These are phyloP conservation scores for Melastoma candidum DNA, from an alignment of 441 rosid genomes.

Conservation along the genomic window DNA sequence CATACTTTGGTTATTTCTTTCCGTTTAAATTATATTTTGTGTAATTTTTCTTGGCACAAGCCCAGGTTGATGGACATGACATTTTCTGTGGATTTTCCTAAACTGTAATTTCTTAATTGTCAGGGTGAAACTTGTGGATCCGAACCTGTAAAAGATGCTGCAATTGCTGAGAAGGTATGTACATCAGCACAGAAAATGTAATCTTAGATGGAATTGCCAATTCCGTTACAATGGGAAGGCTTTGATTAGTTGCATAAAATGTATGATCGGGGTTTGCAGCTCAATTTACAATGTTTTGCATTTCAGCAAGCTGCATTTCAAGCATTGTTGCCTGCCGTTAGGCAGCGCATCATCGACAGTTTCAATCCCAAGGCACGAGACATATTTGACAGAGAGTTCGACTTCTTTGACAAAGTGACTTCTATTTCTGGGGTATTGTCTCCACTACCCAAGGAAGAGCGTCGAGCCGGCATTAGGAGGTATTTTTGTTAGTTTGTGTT, in stretches of 20 bases:
- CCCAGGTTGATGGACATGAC: too few species aligned
- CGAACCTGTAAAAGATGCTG: conserved; percentile 60
- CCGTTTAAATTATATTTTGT: too few species aligned
- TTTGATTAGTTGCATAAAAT: too few species aligned
- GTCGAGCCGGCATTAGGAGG: conserved; percentile 93
- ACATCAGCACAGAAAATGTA: neutral
- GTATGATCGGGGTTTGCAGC: too few species aligned
- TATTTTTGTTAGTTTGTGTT: conserved; percentile 18
- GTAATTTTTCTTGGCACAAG: too few species aligned
- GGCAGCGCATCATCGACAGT: conserved; percentile 79
- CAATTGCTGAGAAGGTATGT: conserved; percentile 50
- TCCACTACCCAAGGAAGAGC: conserved; percentile 89
- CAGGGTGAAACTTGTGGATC: conserved; percentile 73
- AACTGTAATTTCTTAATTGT: conserved; percentile 20
- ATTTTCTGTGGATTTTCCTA: neutral
- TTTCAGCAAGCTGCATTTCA: conserved; percentile 73
- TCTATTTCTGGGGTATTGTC: conserved; percentile 73
- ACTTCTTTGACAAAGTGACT: conserved; percentile 92
- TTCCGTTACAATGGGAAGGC: too few species aligned
- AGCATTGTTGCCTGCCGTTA: conserved; percentile 64
- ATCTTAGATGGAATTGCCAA: too few species aligned
- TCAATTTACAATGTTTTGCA: conserved; percentile 1
- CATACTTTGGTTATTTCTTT: neutral
- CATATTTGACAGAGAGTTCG: conserved; percentile 77
- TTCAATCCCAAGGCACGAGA: conserved; percentile 70